A percentile compares a stretch with the other conserved stretches of the same genome.
phyloP scores from a whole-genome alignment of 208 protist genomes.

The Acanthamoeba royreba region DNA sequence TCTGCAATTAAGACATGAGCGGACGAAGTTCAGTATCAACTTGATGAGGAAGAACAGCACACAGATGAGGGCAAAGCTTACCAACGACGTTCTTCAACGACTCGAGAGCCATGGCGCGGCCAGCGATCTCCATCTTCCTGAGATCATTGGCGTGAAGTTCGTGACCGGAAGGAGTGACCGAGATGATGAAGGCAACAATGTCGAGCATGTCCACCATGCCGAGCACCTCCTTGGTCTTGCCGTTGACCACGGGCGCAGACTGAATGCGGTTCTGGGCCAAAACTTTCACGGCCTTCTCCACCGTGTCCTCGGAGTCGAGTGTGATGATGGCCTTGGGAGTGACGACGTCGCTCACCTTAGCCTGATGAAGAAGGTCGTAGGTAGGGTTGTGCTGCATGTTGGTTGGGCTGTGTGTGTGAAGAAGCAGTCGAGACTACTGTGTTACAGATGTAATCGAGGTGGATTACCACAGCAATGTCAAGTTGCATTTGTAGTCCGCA shows the following conservation, averaged over 20 bases:
- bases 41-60: background rate
- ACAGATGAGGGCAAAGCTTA: background rate
- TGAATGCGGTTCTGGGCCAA: background rate
- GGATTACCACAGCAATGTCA: no score
- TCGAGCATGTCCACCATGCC: constrained; percentile 48
- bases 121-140: constrained; percentile 30
- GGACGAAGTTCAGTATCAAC: no score
- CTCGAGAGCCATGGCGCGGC: constrained; percentile 40
- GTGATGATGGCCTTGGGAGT: background rate
- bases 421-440: background rate
- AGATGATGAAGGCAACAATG: constrained; percentile 27
- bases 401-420: background rate
- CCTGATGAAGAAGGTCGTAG: constrained; percentile 9
- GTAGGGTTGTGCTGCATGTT: background rate
- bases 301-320: background rate
- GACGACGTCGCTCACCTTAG: constrained; percentile 1
- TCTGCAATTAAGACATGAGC: no score
- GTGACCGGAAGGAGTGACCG: background rate
- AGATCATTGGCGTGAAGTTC: background rate
- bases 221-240: constrained; percentile 34
- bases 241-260: constrained; percentile 28
- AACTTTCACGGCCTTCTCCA: constrained; percentile 17
- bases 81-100: constrained; percentile 18
- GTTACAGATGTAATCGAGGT: background rate
- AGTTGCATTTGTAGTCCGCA: no score